Evolutionary conservation across 1,284 basidiomycete genomes (phyloP).

Genomic region (Papiliotrema flavescens): DNA sequence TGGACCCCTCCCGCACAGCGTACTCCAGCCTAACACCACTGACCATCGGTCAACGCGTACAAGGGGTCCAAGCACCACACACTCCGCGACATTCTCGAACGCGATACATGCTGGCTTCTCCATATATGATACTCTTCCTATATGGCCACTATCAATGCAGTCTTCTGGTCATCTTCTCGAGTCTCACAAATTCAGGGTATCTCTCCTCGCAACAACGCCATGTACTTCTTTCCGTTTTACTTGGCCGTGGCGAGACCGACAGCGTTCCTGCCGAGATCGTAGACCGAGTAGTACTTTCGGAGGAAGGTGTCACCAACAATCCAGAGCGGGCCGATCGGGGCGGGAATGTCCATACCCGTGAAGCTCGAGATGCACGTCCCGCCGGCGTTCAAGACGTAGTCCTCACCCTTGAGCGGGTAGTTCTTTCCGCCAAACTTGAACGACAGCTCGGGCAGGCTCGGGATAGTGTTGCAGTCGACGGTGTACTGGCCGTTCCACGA

Average conservation of each 20-base stretch:
- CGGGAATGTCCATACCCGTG: constrained; percentile 85
- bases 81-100: too few relatives aligned
- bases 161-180: not conserved
- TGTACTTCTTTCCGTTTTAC: constrained; percentile 8
- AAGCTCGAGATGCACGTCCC: constrained; percentile 94
- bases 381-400: constrained; percentile 85
- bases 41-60: too few relatives aligned
- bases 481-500: constrained; percentile 94
- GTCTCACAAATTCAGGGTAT: not conserved
- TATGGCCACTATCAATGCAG: not conserved
- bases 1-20: too few relatives aligned
- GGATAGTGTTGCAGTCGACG: constrained; percentile 82
- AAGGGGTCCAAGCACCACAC: too few relatives aligned
- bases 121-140: too few relatives aligned
- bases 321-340: constrained; percentile 84
- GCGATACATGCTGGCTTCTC: too few relatives aligned
- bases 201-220: not conserved
- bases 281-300: constrained; percentile 88
- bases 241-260: constrained; percentile 43
- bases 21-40: not conserved
- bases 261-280: constrained; percentile 68
- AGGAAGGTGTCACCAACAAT: constrained; percentile 83
- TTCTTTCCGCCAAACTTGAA: constrained; percentile 78
- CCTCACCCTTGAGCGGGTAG: constrained; percentile 74
- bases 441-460: constrained; percentile 77